A percentile compares a stretch with the other conserved stretches of the same genome.
These are phyloP conservation scores for Clitopilus passeckerianus DNA, from an alignment of 768 basidiomycete species.

Conservation along the genomic window DNA sequence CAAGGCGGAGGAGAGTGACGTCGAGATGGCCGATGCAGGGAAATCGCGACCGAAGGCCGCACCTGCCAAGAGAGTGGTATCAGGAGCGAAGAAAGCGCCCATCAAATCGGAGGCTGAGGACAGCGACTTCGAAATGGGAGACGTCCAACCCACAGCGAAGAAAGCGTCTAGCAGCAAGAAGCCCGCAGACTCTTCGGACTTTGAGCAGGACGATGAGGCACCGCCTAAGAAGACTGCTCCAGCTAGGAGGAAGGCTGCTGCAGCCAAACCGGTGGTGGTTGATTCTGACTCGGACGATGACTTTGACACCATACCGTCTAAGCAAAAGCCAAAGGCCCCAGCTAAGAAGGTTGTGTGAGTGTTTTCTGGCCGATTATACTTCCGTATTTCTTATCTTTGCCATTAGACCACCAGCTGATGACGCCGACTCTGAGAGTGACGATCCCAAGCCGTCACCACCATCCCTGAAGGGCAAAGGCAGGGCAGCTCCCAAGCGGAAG, in stretches of 20 bases:
- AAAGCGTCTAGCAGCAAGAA: background rate
- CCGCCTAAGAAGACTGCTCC: background rate
- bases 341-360: background rate
- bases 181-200: background rate
- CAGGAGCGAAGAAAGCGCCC: background rate
- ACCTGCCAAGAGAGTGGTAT: background rate
- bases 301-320: constrained; percentile 2
- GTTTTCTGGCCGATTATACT: background rate
- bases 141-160: background rate
- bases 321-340: background rate
- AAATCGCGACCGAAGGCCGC: constrained; percentile 6
- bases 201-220: background rate
- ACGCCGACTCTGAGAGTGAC: constrained; percentile 27
- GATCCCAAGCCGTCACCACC: constrained; percentile 9
- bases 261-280: background rate
- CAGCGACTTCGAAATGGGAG: constrained; percentile 2
- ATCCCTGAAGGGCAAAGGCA: constrained; percentile 14
- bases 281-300: constrained; percentile 12
- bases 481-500: constrained; percentile 54
- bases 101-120: constrained; percentile 14
- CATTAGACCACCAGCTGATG: constrained; percentile 12
- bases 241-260: constrained; percentile 16
- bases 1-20: constrained; percentile 20
- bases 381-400: background rate
- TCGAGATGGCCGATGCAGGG: constrained; percentile 17